Percentiles rank a stretch among this genome's conserved stretches.
Evolutionary conservation across 2,329 filamentous ascomycete species (phyloP).

Genomic region (Pseudogymnoascus sp.): DNA sequence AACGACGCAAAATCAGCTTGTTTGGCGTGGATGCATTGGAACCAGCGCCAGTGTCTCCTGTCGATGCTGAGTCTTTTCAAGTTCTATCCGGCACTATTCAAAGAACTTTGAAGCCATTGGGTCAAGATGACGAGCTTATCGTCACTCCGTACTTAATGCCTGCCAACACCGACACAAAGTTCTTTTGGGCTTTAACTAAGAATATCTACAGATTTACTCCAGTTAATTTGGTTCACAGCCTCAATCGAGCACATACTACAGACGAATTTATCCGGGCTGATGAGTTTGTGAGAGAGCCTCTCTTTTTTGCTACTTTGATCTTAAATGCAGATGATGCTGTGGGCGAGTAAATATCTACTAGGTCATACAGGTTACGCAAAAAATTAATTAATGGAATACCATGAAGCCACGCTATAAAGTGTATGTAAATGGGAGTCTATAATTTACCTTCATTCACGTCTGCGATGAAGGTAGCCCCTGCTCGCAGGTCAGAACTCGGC

Average conservation of each 20-base stretch:
- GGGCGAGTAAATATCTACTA: neutral
- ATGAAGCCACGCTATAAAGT: neutral
- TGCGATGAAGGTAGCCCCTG: neutral
- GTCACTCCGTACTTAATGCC: slow-evolving; percentile 20
- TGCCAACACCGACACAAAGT: slow-evolving; percentile 22
- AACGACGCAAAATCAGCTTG: slow-evolving; percentile 31
- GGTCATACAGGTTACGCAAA: neutral
- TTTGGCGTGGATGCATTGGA: slow-evolving; percentile 24
- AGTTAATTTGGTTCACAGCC: slow-evolving; percentile 13
- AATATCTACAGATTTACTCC: slow-evolving; percentile 35
- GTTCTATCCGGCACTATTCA: slow-evolving; percentile 19
- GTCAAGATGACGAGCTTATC: slow-evolving; percentile 15
- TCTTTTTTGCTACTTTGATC: slow-evolving; percentile 24
- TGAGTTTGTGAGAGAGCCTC: slow-evolving; percentile 24
- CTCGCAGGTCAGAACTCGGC: neutral
- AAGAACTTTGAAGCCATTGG: slow-evolving; percentile 13
- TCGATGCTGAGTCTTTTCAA: slow-evolving; percentile 18
- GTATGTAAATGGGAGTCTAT: neutral
- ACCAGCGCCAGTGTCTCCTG: slow-evolving; percentile 32
- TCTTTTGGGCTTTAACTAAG: slow-evolving; percentile 27
- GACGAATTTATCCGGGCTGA: slow-evolving; percentile 21
- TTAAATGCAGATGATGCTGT: slow-evolving; percentile 22
- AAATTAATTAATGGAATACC: neutral
- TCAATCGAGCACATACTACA: slow-evolving; percentile 10
- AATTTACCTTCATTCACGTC: neutral